Base-by-base conservation (phyloP, 176 grass and related monocot species). In the Musa acuminata region DNA sequence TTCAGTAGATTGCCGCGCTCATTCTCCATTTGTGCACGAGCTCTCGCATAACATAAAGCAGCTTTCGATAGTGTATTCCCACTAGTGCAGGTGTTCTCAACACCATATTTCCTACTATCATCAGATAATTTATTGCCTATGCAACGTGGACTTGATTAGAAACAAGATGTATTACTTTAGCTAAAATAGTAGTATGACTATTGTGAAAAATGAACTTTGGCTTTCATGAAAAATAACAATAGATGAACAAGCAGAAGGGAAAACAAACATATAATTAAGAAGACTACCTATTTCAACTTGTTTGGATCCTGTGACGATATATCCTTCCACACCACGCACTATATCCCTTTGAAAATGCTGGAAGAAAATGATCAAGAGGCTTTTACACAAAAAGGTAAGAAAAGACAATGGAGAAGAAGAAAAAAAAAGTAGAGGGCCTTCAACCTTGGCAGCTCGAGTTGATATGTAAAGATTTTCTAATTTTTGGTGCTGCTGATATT, bases 281-380 rank as follows among this genome's bases (percentile, higher is more conserved):
- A 72, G 10, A 43, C 12, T 84, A 99, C 95, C 95, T 16, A 93
- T 86, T 77, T 99, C 95, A 51, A 99, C 95, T 87, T 94, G 95
- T 74, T 99, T 99, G 54, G 88, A 99, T 52, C 95, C 95, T 6
- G 90, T 99, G 74, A 99, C 90, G 3, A 99, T 99, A 77, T 91
- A 94, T 4, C 95, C 95, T 76, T 99, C 95, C 0, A 94, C 95
- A 49, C 95, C 95, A 17, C 95, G 90, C 13, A 99, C 95, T 75
- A 94, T 85, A 8, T 99, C 95, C 80, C 95, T 88, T 87, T 99
- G 95, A 80, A 99, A 99, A 77, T 99, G 90, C 95, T 94, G 80
- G 21, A 87, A 82, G 8, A 79, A 12, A 73, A 73, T 13, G 72
- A 26, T 26, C 50, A 9, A 54, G 1, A 73, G 8, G 8, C 48